Evolutionary conservation across 352 stramenopile species (phyloP).

Genomic region (Globisporangium heterothallicum): DNA sequence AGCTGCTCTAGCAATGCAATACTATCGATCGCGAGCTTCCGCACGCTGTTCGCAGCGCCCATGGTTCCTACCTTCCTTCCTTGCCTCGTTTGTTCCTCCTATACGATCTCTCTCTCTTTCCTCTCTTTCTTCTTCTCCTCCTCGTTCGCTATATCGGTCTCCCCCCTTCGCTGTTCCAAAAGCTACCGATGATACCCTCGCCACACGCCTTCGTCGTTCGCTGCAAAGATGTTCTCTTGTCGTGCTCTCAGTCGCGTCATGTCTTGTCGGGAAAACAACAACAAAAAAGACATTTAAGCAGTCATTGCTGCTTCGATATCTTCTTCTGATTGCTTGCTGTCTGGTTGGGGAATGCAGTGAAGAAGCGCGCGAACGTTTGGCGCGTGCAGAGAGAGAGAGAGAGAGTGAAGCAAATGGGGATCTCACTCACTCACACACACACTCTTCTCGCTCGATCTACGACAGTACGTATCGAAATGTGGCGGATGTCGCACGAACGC

Average conservation of each 20-base stretch:
- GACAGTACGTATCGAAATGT: too few relatives aligned
- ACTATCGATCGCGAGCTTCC: constrained; percentile 77
- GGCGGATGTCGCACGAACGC: constrained; percentile 15
- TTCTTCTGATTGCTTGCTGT: constrained; percentile 8
- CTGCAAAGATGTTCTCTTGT: constrained; percentile 8
- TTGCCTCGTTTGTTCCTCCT: constrained; percentile 5
- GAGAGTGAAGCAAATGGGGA: too few relatives aligned
- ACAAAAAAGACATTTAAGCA: constrained; percentile 19
- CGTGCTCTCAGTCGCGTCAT: constrained; percentile 20
- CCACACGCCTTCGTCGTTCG: constrained; percentile 5
- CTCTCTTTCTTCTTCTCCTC: constrained; percentile 6
- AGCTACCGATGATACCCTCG: constrained; percentile 7
- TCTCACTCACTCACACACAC: too few relatives aligned
- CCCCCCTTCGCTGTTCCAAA: too few relatives aligned
- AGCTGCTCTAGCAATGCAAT: constrained; percentile 76
- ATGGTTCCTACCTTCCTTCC: constrained; percentile 25
- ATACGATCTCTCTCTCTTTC: not conserved
- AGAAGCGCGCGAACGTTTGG: not conserved
- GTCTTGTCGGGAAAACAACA: constrained; percentile 10
- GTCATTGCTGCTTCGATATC: constrained; percentile 16
- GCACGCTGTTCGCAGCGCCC: constrained; percentile 73
- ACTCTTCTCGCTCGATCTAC: too few relatives aligned
- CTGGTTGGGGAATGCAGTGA: not conserved
- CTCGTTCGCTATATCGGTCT: constrained; percentile 3
- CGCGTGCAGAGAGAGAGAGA: too few relatives aligned